Percentiles rank a stretch among this genome's conserved stretches.
These are phyloP conservation scores for Paramecium primaurelia DNA, from an alignment of 73 alveolate genomes.

Conservation along the genomic window DNA sequence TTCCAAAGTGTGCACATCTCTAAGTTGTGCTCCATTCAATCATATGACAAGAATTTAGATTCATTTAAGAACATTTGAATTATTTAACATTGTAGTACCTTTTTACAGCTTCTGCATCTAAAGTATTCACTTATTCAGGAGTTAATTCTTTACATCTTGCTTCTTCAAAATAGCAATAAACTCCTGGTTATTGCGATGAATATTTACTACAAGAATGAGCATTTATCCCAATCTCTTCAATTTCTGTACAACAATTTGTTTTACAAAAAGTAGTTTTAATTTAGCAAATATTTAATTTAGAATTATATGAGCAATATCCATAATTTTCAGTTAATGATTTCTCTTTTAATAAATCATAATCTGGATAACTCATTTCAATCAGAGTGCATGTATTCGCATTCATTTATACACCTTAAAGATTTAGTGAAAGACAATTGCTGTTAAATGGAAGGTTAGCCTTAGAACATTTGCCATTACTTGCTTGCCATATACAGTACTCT, in stretches of 20 bases:
- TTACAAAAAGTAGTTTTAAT: not conserved
- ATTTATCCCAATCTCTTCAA: not conserved
- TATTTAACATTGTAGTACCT: not conserved
- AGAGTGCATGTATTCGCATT: not conserved
- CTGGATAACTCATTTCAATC: slow-evolving; percentile 17
- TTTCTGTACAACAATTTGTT: not conserved
- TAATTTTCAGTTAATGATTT: not conserved
- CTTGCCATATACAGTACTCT: not conserved
- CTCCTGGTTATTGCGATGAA: not conserved
- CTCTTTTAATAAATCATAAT: not conserved
- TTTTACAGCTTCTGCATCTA: too few species aligned
- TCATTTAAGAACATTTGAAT: slow-evolving; percentile 1
- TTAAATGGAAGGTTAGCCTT: not conserved
- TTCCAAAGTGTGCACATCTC: not conserved
- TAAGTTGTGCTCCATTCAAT: not conserved
- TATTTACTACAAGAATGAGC: slow-evolving; percentile 22
- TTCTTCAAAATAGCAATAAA: not conserved
- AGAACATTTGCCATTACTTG: not conserved
- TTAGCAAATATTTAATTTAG: not conserved
- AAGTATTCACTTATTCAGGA: not conserved
- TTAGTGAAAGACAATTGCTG: not conserved
- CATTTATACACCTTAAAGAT: not conserved
- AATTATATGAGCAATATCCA: slow-evolving; percentile 12
- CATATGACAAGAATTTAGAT: not conserved
- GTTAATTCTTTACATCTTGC: not conserved